Percentiles rank a stretch among this genome's conserved stretches.
Evolutionary conservation across 148 eudicot genomes (phyloP).

Genomic region (Rhododendron mucronatum): DNA sequence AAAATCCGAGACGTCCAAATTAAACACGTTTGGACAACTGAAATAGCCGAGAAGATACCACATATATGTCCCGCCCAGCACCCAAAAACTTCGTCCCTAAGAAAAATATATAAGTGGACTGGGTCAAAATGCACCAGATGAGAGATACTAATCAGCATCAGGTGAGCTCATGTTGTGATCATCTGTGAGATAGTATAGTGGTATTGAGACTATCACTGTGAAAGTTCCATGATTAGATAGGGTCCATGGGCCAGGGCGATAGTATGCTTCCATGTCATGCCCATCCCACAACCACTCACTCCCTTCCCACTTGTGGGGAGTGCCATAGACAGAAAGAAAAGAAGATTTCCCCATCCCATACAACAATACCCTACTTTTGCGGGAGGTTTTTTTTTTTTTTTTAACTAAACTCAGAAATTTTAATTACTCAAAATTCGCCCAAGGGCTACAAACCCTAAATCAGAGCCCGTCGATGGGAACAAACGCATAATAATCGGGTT

Average conservation of each 20-base stretch:
- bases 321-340: background rate
- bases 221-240: background rate
- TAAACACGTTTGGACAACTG: too few relatives aligned
- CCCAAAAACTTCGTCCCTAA: too few relatives aligned
- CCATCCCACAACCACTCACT: background rate
- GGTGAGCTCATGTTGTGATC: background rate
- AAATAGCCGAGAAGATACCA: too few relatives aligned
- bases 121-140: background rate
- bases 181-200: background rate
- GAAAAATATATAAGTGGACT: background rate
- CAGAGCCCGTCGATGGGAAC: too few relatives aligned
- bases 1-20: too few relatives aligned
- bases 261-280: background rate
- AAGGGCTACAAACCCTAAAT: too few relatives aligned
- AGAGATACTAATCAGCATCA: background rate
- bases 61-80: too few relatives aligned
- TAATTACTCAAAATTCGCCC: too few relatives aligned
- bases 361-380: background rate
- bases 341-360: background rate
- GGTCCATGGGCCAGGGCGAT: conserved; percentile 8
- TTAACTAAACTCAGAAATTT: too few relatives aligned
- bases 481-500: too few relatives aligned
- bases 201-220: background rate
- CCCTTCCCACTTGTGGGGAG: conserved; percentile 13
- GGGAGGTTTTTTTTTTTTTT: too few relatives aligned